Evolutionary conservation across 2,329 filamentous ascomycete species (phyloP).

Genomic region (Xylariales sp.): DNA sequence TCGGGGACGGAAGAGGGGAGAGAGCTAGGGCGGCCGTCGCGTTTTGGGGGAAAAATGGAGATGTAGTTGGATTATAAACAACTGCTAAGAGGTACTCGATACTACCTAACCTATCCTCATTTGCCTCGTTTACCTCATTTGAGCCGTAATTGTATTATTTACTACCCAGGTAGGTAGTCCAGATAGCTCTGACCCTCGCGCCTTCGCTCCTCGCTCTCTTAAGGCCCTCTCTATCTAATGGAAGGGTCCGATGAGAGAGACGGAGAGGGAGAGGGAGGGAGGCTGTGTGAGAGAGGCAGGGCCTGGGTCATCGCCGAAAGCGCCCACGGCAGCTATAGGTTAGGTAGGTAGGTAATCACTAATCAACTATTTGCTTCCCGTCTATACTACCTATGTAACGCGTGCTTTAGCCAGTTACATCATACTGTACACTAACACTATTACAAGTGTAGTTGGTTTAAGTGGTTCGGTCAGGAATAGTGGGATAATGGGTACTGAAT

Average conservation of each 20-base stretch:
- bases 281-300: not conserved
- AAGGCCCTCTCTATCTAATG: not conserved
- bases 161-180: no score
- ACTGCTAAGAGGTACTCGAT: conserved; percentile 13
- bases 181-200: not conserved
- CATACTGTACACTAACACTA: not conserved
- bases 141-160: conserved; percentile 1
- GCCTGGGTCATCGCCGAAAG: conserved; percentile 17
- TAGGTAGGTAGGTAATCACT: conserved; percentile 21
- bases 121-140: no score
- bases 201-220: not conserved
- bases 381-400: not conserved
- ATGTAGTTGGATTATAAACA: conserved; percentile 21
- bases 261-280: not conserved
- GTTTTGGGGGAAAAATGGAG: conserved; percentile 39
- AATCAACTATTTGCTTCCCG: conserved; percentile 13
- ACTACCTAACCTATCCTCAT: conserved; percentile 10
- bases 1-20: conserved; percentile 40
- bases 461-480: conserved; percentile 19
- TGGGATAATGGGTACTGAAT: not conserved
- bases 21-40: conserved; percentile 41
- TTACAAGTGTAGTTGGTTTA: not conserved
- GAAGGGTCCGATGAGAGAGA: conserved; percentile 6
- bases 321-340: not conserved
- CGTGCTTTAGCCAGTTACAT: conserved; percentile 6